Conservation (phyloP, 2,329 filamentous ascomycete genomes). For the Alternaria metachromatica region DNA sequence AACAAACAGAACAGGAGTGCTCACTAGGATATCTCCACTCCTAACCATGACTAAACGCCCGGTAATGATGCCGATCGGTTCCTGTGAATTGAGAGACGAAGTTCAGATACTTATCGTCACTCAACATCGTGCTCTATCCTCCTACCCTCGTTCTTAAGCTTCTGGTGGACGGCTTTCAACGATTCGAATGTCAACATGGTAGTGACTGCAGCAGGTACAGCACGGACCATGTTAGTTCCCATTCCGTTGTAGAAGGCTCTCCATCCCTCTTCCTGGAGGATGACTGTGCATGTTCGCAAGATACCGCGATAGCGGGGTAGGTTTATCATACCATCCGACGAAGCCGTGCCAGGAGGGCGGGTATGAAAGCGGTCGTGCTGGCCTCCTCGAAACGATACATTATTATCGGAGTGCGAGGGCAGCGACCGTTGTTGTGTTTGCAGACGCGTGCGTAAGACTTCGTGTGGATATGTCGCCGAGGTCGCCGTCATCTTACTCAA, state of each 20-base stretch:
- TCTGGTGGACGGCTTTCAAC: constrained; percentile 60
- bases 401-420: constrained; percentile 55
- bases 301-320: constrained; percentile 74
- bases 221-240: constrained; percentile 96
- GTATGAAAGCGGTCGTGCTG: constrained; percentile 50
- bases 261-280: constrained; percentile 92
- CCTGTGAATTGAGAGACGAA: not conserved
- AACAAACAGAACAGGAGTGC: constrained; percentile 24
- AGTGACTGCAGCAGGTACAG: constrained; percentile 92
- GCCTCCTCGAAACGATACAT: constrained; percentile 56
- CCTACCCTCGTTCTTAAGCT: constrained; percentile 61
- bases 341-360: constrained; percentile 53
- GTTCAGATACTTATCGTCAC: not conserved
- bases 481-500: constrained; percentile 94
- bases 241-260: constrained; percentile 95
- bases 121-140: constrained; percentile 27
- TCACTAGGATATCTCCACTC: constrained; percentile 25
- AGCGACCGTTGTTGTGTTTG: constrained; percentile 87
- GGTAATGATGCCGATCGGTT: constrained; percentile 14
- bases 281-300: constrained; percentile 80
- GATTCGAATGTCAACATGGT: constrained; percentile 98
- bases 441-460: constrained; percentile 89
- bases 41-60: constrained; percentile 25
- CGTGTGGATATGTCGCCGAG: constrained; percentile 94
- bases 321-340: constrained; percentile 65